Base-by-base conservation (phyloP, 208 protist genomes). In the Leishmania aethiopica region DNA sequence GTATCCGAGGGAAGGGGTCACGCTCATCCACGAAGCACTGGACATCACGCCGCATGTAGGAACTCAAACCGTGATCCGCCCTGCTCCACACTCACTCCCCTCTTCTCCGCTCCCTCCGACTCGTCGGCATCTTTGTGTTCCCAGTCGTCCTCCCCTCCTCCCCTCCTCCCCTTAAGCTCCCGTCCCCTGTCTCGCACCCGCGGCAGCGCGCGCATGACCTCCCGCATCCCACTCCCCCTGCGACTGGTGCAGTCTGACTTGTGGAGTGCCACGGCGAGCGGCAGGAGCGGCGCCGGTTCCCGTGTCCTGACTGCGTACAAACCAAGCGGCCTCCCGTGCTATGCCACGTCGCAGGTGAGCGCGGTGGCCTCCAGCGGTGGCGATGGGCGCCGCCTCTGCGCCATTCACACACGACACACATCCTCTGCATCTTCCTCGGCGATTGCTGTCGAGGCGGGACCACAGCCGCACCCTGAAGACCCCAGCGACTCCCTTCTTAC, bases 241-340 rank as follows among this genome's bases (percentile, higher is more conserved):
- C 90, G 92, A 0, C 76, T 92, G 1, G 72, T 96, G 67, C 87
- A 91, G 72, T 88, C 84, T 8, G 84, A 86, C 2, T 78, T 47
- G 42, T 55, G 51, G 45, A 35, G n/a, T 22, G 51, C 67, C 32
- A 78, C 15, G 28, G 17, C 19, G 51, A 64, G 7, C 32, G 53
- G 53, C 74, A 19, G 37, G 40, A 32, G 45, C 76, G 0, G 19
- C 71, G 1, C 76, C 57, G 17, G 51, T 7, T 37, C 53, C n/a
- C 66, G 37, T 5, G 78, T 89, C 42, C 51, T 93, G 71, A 86
- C 91, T 7, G 81, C 87, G 1, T 93, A 94, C 83, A 96, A 96
- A 62, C 92, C 92, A 0, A 83, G 77, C 75, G 92, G 92, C 8
- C 83, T 96, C 19, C 91, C 90, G 11, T 91, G 89, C 76, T 94